These are phyloP conservation scores for Astrothelium subdiscretum DNA, from an alignment of 495 filamentous ascomycete genomes.

Conservation along the genomic window DNA sequence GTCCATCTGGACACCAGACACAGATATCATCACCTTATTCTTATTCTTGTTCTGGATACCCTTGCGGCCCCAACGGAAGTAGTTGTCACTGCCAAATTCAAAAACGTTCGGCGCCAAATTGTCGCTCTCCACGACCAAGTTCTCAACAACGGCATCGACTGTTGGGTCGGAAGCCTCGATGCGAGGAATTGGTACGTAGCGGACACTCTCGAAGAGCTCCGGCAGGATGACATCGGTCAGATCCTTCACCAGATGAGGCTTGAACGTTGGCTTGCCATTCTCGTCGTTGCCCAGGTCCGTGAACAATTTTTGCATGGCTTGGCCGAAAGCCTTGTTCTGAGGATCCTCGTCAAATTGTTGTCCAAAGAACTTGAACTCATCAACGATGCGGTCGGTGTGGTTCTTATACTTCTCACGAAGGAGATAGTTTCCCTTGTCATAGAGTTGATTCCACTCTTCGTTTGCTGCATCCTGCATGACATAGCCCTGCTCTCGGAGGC, in stretches of 20 bases:
- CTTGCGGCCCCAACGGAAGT: conserved; percentile 92
- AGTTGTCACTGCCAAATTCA: conserved; percentile 86
- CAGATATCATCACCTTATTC: conserved; percentile 72
- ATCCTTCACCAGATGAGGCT: conserved; percentile 84
- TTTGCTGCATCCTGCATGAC: conserved; percentile 76
- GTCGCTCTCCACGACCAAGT: conserved; percentile 88
- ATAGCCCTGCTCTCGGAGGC: conserved; percentile 79
- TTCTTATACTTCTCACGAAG: conserved; percentile 77
- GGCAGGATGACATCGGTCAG: conserved; percentile 79
- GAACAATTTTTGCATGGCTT: conserved; percentile 75
- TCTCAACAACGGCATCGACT: conserved; percentile 85
- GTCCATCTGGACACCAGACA: conserved; percentile 83
- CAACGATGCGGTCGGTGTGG: conserved; percentile 77
- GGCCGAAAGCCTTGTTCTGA: conserved; percentile 68
- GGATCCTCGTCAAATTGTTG: conserved; percentile 82
- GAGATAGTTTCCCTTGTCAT: conserved; percentile 79
- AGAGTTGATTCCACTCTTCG: conserved; percentile 69
- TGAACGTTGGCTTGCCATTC: conserved; percentile 76
- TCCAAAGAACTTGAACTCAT: conserved; percentile 82
- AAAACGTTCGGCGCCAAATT: conserved; percentile 94
- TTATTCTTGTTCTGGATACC: conserved; percentile 63
- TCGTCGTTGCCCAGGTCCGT: conserved; percentile 73
- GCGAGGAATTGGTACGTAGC: conserved; percentile 86
- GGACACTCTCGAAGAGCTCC: conserved; percentile 68
- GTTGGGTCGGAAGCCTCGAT: conserved; percentile 84